Evolutionary conservation across 768 basidiomycete species (phyloP).

Genomic region (Holtermannia corniformis): DNA sequence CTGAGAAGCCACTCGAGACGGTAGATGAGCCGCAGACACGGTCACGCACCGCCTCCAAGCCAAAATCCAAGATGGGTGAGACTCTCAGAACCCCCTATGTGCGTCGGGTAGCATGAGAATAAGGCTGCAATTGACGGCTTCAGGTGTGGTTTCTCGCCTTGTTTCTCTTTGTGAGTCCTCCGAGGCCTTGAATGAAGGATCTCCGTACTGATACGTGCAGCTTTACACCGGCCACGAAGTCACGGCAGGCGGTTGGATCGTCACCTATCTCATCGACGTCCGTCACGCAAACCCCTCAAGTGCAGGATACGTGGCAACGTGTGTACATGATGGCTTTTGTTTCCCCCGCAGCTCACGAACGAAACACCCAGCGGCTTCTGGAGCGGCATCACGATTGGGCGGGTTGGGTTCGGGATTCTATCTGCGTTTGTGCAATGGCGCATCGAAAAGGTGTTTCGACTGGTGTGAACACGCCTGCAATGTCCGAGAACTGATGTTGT

Average conservation of each 20-base stretch:
- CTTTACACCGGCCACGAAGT: background rate
- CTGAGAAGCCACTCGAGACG: too few species aligned
- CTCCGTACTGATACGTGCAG: background rate
- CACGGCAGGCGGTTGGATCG: background rate
- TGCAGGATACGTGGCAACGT: background rate
- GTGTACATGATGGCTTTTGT: background rate
- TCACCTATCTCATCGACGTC: background rate
- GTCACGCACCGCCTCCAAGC: too few species aligned
- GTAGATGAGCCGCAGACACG: too few species aligned
- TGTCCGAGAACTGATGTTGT: too few species aligned
- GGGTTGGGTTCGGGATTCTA: background rate
- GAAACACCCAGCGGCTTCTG: background rate
- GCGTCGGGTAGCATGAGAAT: background rate
- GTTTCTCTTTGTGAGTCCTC: background rate
- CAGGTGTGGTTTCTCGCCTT: background rate
- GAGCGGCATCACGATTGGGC: background rate
- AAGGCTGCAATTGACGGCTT: background rate
- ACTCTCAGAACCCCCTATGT: background rate
- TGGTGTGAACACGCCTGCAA: background rate
- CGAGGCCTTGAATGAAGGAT: too few species aligned
- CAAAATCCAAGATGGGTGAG: background rate
- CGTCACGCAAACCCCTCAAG: background rate
- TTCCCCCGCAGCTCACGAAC: background rate
- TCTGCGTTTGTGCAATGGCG: background rate
- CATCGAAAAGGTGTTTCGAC: background rate